These are phyloP conservation scores for Rutstroemia sp. DNA, from an alignment of 2,329 filamentous ascomycete genomes.

Conservation along the genomic window DNA sequence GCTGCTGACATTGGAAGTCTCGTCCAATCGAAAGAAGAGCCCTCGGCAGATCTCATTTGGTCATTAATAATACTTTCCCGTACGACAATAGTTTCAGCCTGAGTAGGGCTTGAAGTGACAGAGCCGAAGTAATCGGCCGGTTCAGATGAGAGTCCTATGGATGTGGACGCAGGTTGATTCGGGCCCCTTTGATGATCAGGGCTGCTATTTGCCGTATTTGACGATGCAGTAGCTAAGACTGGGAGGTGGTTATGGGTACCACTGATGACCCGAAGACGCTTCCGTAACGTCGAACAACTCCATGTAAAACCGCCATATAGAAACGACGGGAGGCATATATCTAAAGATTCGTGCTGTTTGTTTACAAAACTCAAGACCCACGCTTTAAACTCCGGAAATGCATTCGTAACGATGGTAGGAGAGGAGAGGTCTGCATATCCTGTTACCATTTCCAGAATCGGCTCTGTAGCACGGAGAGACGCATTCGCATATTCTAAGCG, in stretches of 20 bases:
- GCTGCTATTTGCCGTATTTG: background rate
- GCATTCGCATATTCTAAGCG: constrained; percentile 62
- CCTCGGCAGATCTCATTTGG: constrained; percentile 9
- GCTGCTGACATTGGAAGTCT: constrained; percentile 55
- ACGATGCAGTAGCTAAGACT: background rate
- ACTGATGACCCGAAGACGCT: constrained; percentile 61
- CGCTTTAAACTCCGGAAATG: constrained; percentile 57
- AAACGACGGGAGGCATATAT: constrained; percentile 47
- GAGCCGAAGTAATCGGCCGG: constrained; percentile 27
- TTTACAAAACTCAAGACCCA: constrained; percentile 57
- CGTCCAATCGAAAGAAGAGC: constrained; percentile 71
- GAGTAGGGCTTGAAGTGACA: background rate
- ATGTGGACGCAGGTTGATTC: background rate
- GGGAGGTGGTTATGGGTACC: constrained; percentile 34
- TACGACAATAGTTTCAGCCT: background rate
- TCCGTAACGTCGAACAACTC: constrained; percentile 63
- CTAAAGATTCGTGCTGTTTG: constrained; percentile 43
- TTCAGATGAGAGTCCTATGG: background rate
- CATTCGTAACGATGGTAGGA: constrained; percentile 32
- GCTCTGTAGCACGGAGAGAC: constrained; percentile 45
- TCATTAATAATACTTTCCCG: background rate
- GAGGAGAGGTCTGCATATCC: constrained; percentile 22
- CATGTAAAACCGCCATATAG: constrained; percentile 59
- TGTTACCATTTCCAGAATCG: constrained; percentile 24
- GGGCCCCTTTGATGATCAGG: background rate